phyloP scores from a whole-genome alignment of 2,329 filamentous ascomycete genomes.

The Trichoderma pleuroti region DNA sequence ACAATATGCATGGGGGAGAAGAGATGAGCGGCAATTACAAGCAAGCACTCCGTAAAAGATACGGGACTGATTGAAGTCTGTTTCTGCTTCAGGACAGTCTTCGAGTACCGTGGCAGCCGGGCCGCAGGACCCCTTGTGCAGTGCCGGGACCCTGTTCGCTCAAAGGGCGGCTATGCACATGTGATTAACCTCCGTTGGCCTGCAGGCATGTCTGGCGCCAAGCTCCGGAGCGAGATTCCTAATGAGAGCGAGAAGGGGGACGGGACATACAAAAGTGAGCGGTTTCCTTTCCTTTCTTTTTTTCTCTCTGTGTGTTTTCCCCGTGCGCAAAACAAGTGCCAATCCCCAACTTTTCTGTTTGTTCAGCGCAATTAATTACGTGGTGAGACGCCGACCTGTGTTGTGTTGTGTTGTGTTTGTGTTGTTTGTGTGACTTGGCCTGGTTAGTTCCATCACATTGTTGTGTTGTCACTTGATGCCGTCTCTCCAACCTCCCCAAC shows the following conservation, averaged over 20 bases:
- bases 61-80: not conserved
- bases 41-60: not conserved
- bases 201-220: not conserved
- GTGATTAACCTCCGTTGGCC: not conserved
- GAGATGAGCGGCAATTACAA: not conserved
- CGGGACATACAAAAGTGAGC: not conserved
- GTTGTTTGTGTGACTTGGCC: not conserved
- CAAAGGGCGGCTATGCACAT: not conserved
- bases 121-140: no score
- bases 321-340: not conserved
- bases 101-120: not conserved
- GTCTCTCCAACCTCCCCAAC: not conserved
- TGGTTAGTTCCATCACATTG: not conserved
- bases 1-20: not conserved
- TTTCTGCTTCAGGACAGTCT: not conserved
- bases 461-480: not conserved
- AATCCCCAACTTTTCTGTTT: not conserved
- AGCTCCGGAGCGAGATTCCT: not conserved
- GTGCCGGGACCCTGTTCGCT: not conserved
- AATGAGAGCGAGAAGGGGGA: not conserved
- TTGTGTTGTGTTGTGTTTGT: not conserved
- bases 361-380: not conserved
- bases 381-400: not conserved
- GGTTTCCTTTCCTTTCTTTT: not conserved
- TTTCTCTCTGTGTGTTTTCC: not conserved